A percentile compares a stretch with the other conserved stretches of the same genome.
These are phyloP conservation scores for Colletotrichum cereale DNA, from an alignment of 2,329 filamentous ascomycete genomes.

Conservation along the genomic window DNA sequence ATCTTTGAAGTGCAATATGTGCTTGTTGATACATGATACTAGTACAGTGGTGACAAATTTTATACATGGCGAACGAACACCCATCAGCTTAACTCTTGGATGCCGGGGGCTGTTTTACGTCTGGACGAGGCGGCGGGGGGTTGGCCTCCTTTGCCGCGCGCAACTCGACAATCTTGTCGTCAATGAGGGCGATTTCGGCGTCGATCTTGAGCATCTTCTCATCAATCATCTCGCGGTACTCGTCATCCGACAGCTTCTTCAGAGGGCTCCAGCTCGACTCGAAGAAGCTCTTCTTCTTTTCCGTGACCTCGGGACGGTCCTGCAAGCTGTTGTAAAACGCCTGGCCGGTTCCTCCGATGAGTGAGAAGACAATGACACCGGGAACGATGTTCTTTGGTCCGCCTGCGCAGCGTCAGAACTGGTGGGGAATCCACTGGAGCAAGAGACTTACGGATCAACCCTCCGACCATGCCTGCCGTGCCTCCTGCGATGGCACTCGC, in stretches of 20 bases:
- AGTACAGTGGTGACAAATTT: background rate
- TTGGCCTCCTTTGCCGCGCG: constrained; percentile 36
- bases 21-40: constrained; percentile 19
- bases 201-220: constrained; percentile 80
- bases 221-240: constrained; percentile 77
- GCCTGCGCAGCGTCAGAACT: constrained; percentile 51
- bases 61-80: background rate
- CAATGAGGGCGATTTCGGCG: constrained; percentile 81
- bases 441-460: constrained; percentile 61
- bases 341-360: constrained; percentile 56
- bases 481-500: constrained; percentile 80
- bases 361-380: constrained; percentile 62
- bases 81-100: background rate
- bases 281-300: constrained; percentile 57
- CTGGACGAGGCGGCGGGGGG: background rate
- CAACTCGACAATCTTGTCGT: constrained; percentile 75
- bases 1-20: background rate
- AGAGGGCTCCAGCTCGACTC: constrained; percentile 80
- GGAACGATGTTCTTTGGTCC: constrained; percentile 66
- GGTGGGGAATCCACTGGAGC: background rate
- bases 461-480: constrained; percentile 73
- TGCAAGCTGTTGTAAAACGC: constrained; percentile 50
- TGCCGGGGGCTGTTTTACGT: background rate
- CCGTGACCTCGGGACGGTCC: constrained; percentile 41
- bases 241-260: constrained; percentile 75